Base-by-base conservation (phyloP, 2,329 filamentous ascomycete species). In the Ophiosphaerella narmari region DNA sequence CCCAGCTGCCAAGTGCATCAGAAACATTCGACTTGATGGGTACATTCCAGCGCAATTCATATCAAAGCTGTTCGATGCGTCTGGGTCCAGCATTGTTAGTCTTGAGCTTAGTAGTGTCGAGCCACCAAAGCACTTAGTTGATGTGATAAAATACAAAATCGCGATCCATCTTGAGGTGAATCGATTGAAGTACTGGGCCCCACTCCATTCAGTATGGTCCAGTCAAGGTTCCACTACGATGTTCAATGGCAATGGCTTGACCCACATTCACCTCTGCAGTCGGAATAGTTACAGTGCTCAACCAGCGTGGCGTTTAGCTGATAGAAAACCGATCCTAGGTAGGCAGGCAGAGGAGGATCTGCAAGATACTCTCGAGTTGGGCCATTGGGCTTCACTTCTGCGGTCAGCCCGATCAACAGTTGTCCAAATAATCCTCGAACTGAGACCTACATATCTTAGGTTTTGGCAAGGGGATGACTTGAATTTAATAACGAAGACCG, bases 21-120 rank as follows among this genome's bases (percentile, higher is more conserved):
- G 16, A 7, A 33, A 24, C 24, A n/a, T 46, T 14, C 35, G 36
- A 11, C 29, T 46, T 7, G 35, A 36, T 13, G 43, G 43, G 7
- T 39, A 46, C 24, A 39, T 46, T 11, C 43, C 43, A n/a, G 36
- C n/a, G 7, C 26, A 18, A 6, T 49, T 49, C 36, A 31, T 49
- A 4, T 45, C 39, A 13, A 18, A 29, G 14, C 18, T 49, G 14
- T 49, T 40, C 14, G 29, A 21, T 12, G 37, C 36, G 5, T 49
- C 47, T 16, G 47, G 21, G n/a, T 23, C 40, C 29, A 45, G 16
- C 21, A 50, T 50, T 13, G 13, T 36, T 13, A 50, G 37, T 24
- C 47, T 45, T 13, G 47, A 50, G 16, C 32, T 44, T 18, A 31
- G 35, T 23, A 2, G 37, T 4, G 31, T 45, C 13, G 37, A 45